Base-by-base conservation (phyloP, 2,329 filamentous ascomycete species). In the Sporothrix variecibatus region DNA sequence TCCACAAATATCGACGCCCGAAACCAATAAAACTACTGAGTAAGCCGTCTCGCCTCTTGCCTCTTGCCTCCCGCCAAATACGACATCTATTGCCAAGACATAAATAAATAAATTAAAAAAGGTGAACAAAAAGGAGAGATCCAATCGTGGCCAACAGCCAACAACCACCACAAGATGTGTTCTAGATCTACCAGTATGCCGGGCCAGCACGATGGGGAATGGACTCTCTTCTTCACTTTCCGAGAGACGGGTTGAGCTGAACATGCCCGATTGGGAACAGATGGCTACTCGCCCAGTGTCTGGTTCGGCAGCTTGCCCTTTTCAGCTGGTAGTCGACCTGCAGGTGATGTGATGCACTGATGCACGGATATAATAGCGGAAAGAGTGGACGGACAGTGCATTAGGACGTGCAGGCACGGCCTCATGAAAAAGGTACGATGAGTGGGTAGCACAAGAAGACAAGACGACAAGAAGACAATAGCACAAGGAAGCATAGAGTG, bases 271-370 rank as follows among this genome's bases (percentile, higher is more conserved):
- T 46, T 46, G 62, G 38, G 23, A 67, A 46, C 58, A 11, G 3
- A 15, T 5, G 8, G 0, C 51, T 15, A 26, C 51, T 17, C 34
- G n/a, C 11, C 9, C 60, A 17, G n/a, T 20, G 38, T n/a, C 62
- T 9, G 20, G 3, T 38, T n/a, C 67, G 46, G 67, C 67, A 56
- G 67, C 67, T 69, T 69, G 46, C 67, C 67, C 28, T 23, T 40
- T 69, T 38, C 67, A 53, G 67, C 46, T 67, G 11, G 58, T 26
- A 0, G 26, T 28, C 12, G 15, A 0, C 4, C 12, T 49, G 43
- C 43, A 49, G 43, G 15, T 49, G 43, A 17, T 49, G 12, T 34
- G 6, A 34, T 8, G 34, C 8, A 34, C 34, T 34, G 8, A 34
- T 4, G 8, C 34, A 34, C 4, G 34, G 34, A 34, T n/a, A n/a